These are phyloP conservation scores for Auriculariales sp. DNA, from an alignment of 768 basidiomycete genomes.

Conservation along the genomic window DNA sequence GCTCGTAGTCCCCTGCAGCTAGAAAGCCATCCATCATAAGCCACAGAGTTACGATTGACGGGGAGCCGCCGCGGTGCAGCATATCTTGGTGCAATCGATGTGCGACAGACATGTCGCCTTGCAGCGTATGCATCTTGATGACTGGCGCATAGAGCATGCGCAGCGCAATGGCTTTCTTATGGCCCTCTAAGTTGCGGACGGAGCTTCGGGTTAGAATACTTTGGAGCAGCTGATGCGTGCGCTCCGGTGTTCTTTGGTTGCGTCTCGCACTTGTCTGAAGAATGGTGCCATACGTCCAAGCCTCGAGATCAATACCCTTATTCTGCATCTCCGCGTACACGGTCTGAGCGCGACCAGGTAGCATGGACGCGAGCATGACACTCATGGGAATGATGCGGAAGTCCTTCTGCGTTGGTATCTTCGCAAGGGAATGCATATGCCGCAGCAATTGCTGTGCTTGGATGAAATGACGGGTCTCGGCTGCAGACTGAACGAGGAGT, in stretches of 20 bases:
- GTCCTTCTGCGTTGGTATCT: background rate
- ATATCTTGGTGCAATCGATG: conserved; percentile 35
- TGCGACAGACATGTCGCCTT: conserved; percentile 35
- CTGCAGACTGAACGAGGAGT: conserved; percentile 66
- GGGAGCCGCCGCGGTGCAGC: conserved; percentile 37
- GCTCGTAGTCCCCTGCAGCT: conserved; percentile 35
- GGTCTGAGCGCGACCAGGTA: conserved; percentile 39
- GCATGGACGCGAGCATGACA: conserved; percentile 61
- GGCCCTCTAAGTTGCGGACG: background rate
- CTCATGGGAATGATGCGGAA: conserved; percentile 34
- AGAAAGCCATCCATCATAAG: conserved; percentile 63
- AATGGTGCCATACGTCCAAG: conserved; percentile 55
- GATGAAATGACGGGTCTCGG: conserved; percentile 51
- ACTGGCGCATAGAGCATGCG: conserved; percentile 50
- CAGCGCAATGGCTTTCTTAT: conserved; percentile 19
- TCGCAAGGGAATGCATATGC: conserved; percentile 44
- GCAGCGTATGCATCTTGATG: conserved; percentile 33
- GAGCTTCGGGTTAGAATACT: background rate
- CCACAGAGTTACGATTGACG: conserved; percentile 45
- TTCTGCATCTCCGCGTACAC: conserved; percentile 59
- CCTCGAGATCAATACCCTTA: conserved; percentile 49
- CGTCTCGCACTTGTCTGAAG: conserved; percentile 40
- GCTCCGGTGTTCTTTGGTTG: background rate
- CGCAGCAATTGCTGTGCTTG: conserved; percentile 50
- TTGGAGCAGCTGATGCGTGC: conserved; percentile 17